phyloP scores from a whole-genome alignment of 2,329 filamentous ascomycete species.

The Sphaerulina vaccinii region DNA sequence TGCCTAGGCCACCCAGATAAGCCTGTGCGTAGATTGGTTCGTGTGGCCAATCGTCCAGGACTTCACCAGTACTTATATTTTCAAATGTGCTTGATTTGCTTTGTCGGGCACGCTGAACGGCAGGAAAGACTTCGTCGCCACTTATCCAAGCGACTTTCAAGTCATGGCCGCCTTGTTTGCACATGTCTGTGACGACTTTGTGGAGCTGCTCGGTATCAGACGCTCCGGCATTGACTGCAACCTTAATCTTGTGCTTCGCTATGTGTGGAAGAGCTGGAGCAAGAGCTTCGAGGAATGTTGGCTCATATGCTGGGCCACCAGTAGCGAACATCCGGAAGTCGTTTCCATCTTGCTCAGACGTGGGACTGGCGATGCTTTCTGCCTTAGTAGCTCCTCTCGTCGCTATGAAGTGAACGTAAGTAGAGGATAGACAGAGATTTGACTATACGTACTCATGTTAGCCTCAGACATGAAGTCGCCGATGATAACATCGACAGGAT shows the following conservation, averaged over 20 bases:
- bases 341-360: neutral
- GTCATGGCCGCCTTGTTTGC: conserved; percentile 36
- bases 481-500: conserved; percentile 54
- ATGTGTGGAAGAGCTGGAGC: conserved; percentile 48
- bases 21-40: conserved; percentile 38
- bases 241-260: conserved; percentile 52
- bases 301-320: conserved; percentile 49
- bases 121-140: conserved; percentile 43
- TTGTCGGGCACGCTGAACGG: conserved; percentile 37
- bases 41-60: conserved; percentile 37
- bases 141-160: conserved; percentile 51
- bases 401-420: conserved; percentile 20
- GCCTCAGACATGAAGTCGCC: conserved; percentile 51
- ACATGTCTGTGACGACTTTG: conserved; percentile 43
- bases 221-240: conserved; percentile 58
- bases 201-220: conserved; percentile 56
- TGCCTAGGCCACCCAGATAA: conserved; percentile 47
- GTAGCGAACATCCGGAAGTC: neutral
- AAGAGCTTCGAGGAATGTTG: conserved; percentile 53
- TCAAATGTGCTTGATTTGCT: conserved; percentile 39
- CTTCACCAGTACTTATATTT: conserved; percentile 42
- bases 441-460: conserved; percentile 27
- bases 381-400: conserved; percentile 51
- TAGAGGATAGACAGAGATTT: conserved; percentile 24
- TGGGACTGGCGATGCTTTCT: conserved; percentile 19